phyloP scores from a whole-genome alignment of 352 stramenopile species.

The Phytophthora palmivora region DNA sequence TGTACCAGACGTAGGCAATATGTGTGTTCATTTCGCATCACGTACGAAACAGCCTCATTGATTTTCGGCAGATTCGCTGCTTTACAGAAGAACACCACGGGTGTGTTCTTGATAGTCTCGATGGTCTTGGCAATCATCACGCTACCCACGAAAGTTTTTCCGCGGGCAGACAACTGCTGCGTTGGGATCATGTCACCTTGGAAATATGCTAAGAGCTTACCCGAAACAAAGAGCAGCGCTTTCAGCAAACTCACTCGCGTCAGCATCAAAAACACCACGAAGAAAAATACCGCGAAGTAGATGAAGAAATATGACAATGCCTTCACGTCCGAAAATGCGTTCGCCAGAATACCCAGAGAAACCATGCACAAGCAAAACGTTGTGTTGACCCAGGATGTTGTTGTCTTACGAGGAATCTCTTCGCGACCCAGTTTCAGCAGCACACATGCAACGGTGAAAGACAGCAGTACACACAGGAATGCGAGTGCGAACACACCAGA shows the following conservation, averaged over 20 bases:
- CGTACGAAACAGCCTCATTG: slow-evolving; percentile 93
- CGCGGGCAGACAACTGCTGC: slow-evolving; percentile 39
- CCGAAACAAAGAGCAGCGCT: slow-evolving; percentile 53
- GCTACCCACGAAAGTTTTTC: slow-evolving; percentile 47
- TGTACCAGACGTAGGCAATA: slow-evolving; percentile 91
- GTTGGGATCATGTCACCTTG: slow-evolving; percentile 9
- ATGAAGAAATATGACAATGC: slow-evolving; percentile 61
- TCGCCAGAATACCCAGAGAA: slow-evolving; percentile 55
- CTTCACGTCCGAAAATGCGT: slow-evolving; percentile 52
- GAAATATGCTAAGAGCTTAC: slow-evolving; percentile 41
- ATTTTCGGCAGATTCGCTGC: slow-evolving; percentile 86
- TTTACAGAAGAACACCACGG: slow-evolving; percentile 93
- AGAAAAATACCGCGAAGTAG: slow-evolving; percentile 63
- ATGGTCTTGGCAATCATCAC: slow-evolving; percentile 78
- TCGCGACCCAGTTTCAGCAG: slow-evolving; percentile 87
- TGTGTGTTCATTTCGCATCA: slow-evolving; percentile 89
- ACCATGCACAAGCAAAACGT: slow-evolving; percentile 61
- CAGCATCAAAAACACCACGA: slow-evolving; percentile 68
- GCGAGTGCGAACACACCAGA: slow-evolving; percentile 90
- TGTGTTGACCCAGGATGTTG: slow-evolving; percentile 71
- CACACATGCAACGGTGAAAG: slow-evolving; percentile 85
- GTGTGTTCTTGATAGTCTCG: slow-evolving; percentile 77
- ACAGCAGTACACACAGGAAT: slow-evolving; percentile 86
- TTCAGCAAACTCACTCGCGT: slow-evolving; percentile 66
- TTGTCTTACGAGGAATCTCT: slow-evolving; percentile 73